These are phyloP conservation scores for Aureobasidium namibiae DNA, from an alignment of 2,329 filamentous ascomycete genomes.

Conservation along the genomic window DNA sequence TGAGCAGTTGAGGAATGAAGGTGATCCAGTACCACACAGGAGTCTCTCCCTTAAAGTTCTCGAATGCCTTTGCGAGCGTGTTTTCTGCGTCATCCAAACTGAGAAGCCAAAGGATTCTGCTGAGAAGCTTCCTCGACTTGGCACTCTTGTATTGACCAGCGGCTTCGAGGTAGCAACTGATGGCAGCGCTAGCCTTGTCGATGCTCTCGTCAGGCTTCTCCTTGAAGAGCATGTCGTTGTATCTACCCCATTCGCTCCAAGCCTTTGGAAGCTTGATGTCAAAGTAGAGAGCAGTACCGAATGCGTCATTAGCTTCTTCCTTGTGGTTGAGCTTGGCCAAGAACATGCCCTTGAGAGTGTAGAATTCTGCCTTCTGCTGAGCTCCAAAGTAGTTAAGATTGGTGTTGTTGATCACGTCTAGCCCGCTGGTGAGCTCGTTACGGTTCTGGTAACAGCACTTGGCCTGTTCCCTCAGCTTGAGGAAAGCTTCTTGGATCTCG, in stretches of 20 bases:
- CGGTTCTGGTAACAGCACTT: slow-evolving; percentile 98
- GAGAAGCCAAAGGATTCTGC: slow-evolving; percentile 88
- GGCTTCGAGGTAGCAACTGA: slow-evolving; percentile 94
- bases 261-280: slow-evolving; percentile 93
- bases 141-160: slow-evolving; percentile 95
- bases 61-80: slow-evolving; percentile 75
- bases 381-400: slow-evolving; percentile 97
- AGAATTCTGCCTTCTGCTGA: slow-evolving; percentile 97
- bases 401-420: slow-evolving; percentile 99
- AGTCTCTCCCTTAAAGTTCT: slow-evolving; percentile 94
- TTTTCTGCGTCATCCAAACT: slow-evolving; percentile 87
- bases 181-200: slow-evolving; percentile 76
- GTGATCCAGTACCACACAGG: slow-evolving; percentile 99
- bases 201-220: slow-evolving; percentile 68
- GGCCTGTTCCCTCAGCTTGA: slow-evolving; percentile 96
- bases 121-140: slow-evolving; percentile 88
- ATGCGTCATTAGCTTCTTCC: slow-evolving; percentile 85
- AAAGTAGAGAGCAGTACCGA: slow-evolving; percentile 90
- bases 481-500: slow-evolving; percentile 97
- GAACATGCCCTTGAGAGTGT: slow-evolving; percentile 99
- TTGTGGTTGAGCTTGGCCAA: slow-evolving; percentile 86
- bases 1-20: slow-evolving; percentile 92
- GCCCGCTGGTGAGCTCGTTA: slow-evolving; percentile 78
- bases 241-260: slow-evolving; percentile 98
- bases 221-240: slow-evolving; percentile 95